Base-by-base conservation (phyloP, 164 flowering plant genomes). In the Platanus orientalis region DNA sequence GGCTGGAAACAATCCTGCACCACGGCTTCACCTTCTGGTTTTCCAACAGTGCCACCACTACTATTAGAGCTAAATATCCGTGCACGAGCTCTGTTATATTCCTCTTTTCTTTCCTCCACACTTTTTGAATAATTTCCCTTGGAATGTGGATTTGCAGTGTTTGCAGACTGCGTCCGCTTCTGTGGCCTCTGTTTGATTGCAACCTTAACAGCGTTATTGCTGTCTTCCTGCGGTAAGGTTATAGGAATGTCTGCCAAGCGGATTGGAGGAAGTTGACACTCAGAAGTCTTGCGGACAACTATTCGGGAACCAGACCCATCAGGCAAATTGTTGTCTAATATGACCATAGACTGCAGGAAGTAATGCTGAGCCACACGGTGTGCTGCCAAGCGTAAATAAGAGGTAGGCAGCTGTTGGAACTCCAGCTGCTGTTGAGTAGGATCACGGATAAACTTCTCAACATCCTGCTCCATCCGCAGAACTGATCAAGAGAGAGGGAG, bases 291-390 rank as follows among this genome's bases (percentile, higher is more conserved):
- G 34, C 78, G 80, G 28, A 95, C 88, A 75, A 95, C 76, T 62
- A 95, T 92, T 75, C 80, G 81, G 39, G 90, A 86, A 60, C 89
- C 87, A 56, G 94, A 81, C 3, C 96, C 94, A 82, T 95, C 99
- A 63, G 89, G 83, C 34, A 77, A 57, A 74, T 62, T 82, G 67
- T 79, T 81, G 69, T 95, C 97, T 54, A 80, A 51, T 26, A 88
- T 58, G 68, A 92, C 97, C 88, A 85, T 92, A 9, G 99, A 92
- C 75, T 88, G 96, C 65, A 95, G 70, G 25, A 76, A 73, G 72
- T 95, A 95, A 77, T 95, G 99, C 67, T 92, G 99, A 19, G 99
- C 99, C 47, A 95, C 86, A 20, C 99, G 96, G 65, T 95, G 99
- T 36, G 97, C 99, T 58, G 99, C 97, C 78, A 95, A 73, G 27